Base-by-base conservation (phyloP, 352 stramenopile genomes). In the Globisporangium paroecandrum region DNA sequence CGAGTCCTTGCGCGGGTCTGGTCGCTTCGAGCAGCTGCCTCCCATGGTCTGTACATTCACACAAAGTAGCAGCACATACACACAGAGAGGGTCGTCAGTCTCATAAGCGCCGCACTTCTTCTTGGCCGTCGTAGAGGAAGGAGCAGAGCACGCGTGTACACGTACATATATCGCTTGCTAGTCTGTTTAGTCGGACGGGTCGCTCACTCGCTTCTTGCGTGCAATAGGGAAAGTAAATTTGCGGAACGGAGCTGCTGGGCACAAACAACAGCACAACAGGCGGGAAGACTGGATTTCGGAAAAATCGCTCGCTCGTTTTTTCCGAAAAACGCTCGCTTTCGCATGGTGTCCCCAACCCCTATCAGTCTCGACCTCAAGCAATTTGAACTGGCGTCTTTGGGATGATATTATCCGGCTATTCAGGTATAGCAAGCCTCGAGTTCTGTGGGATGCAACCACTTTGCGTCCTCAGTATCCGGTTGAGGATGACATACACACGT, bases 201-300 rank as follows among this genome's bases (percentile, higher is more conserved):
- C 29, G 53, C 24, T 29, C 22, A 32, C 27, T 32, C 27, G 29
- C n/a, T 34, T 36, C 12, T 22, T n/a, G 55, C 36, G 55, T 22
- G 27, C 25, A 57, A 46, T 58, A 38, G n/a, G 25, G 63, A 25
- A 58, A 53, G 43, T 65, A 65, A 65, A 65, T 65, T 57, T 32
- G 59, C 47, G 49, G 41, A 43, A 24, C 12, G 32, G 41, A 10
- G 20, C 24, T 38, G 59, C 41, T 51, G 7, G 24, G 55, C 7
- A 47, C 41, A 47, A 18, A 47, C 41, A 47, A 49, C 15, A n/a
- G n/a, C n/a, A 13, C 36, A 15, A 13, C 34, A 41, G 22, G 55
- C 2, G 22, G 18, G 38, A 43, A 43, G 56, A 61, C 56, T 61
- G 56, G 56, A 61, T 61, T 61, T 61, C 56, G 20, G 20, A 22